Evolutionary conservation across 768 basidiomycete species (phyloP).

Genomic region (Panellus pusillus): DNA sequence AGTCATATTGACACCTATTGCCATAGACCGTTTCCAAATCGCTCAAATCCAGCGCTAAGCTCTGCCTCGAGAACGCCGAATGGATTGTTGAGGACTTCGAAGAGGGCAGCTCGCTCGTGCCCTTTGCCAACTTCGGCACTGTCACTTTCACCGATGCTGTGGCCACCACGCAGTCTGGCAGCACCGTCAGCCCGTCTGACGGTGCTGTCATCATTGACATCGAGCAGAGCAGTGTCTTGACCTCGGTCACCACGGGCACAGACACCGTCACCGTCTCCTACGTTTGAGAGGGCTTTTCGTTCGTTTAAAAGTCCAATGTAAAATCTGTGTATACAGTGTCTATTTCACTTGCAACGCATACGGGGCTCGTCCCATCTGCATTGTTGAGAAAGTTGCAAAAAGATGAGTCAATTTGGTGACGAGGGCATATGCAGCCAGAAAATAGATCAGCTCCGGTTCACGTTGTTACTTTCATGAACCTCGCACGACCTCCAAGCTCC

Average conservation of each 20-base stretch:
- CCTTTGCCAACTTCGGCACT: slow-evolving; percentile 38
- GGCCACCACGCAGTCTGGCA: slow-evolving; percentile 29
- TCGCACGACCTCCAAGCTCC: too few species aligned
- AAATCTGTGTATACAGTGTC: too few species aligned
- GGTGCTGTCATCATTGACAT: slow-evolving; percentile 37
- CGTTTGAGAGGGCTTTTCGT: neutral
- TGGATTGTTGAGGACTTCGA: slow-evolving; percentile 41
- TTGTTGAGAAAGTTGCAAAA: too few species aligned
- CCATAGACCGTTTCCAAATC: slow-evolving; percentile 26
- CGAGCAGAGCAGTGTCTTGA: slow-evolving; percentile 34
- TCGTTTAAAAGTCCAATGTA: too few species aligned
- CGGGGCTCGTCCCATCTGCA: too few species aligned
- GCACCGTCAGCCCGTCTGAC: slow-evolving; percentile 21
- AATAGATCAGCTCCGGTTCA: too few species aligned
- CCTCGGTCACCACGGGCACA: slow-evolving; percentile 26
- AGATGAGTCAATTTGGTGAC: too few species aligned
- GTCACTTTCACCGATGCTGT: slow-evolving; percentile 35
- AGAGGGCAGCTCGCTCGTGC: slow-evolving; percentile 28
- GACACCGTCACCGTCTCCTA: slow-evolving; percentile 21
- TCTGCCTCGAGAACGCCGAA: slow-evolving; percentile 30
- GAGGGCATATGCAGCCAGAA: too few species aligned
- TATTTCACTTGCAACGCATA: too few species aligned
- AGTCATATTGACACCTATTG: too few species aligned
- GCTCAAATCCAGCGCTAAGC: slow-evolving; percentile 25
- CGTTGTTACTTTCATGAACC: too few species aligned